A percentile compares a stretch with the other conserved stretches of the same genome.
Evolutionary conservation across 176 grass and related monocot species (phyloP).

Genomic region (Pharus latifolius): DNA sequence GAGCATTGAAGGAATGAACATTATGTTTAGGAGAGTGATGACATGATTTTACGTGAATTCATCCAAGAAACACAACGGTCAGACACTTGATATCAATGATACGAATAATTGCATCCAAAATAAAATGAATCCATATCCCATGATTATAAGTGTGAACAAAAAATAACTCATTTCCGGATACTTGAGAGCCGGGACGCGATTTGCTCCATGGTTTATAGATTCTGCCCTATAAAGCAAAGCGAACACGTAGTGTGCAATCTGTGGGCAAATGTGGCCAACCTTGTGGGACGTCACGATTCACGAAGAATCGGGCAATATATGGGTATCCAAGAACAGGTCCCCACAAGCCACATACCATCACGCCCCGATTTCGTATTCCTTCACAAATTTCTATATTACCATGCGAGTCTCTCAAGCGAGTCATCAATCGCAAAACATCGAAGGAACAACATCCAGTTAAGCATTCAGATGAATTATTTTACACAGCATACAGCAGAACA

Average conservation of each 20-base stretch:
- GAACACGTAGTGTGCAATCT: not conserved
- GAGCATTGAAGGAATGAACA: too few species aligned
- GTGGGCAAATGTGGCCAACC: not conserved
- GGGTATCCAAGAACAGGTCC: conserved; percentile 30
- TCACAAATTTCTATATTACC: conserved; percentile 6
- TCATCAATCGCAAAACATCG: not conserved
- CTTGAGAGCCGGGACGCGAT: too few species aligned
- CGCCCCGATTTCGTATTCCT: conserved; percentile 5
- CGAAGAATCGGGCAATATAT: not conserved
- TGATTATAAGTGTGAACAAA: too few species aligned
- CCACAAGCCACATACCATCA: conserved; percentile 16
- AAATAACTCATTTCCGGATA: too few species aligned
- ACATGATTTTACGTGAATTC: too few species aligned
- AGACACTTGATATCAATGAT: too few species aligned
- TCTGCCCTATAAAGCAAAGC: conserved; percentile 13
- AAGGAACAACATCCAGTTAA: not conserved
- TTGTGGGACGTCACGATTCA: not conserved
- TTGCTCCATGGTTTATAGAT: not conserved
- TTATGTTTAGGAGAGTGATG: too few species aligned
- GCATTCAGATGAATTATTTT: conserved; percentile 6
- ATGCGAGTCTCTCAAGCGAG: not conserved
- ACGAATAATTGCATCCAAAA: too few species aligned
- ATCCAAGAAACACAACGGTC: too few species aligned
- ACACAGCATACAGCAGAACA: not conserved
- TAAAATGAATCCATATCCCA: too few species aligned